Base-by-base conservation (phyloP, 2,329 filamentous ascomycete species). In the Botryotinia globosa region DNA sequence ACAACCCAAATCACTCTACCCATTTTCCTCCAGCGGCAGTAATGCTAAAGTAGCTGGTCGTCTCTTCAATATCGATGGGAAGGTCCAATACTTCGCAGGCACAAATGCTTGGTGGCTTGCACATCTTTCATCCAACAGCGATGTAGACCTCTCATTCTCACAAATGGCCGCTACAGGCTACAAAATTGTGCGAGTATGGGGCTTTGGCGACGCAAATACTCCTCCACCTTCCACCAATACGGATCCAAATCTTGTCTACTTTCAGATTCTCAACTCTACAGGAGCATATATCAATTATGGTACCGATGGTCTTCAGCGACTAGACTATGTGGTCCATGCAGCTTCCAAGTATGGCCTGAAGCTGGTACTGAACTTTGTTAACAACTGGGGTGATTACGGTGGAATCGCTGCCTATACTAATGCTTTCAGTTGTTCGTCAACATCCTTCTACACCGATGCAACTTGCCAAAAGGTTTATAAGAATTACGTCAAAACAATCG, bases 321-420 rank as follows among this genome's bases (percentile, higher is more conserved):
- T 92, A 4, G 90, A 92, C 78, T 87, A 87, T 71, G 88, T 91
- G 3, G 88, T 92, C 69, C 80, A 84, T 39, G 82, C 86, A 0
- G 89, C 89, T 12, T 89, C 90, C 78, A 83, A 84, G 73, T 83
- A 86, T 73, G 86, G 86, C 4, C 83, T 91, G 75, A 90, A 90
- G 80, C 82, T 91, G 18, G 88, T 91, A 72, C 85, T 90, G 77
- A 85, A 87, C 75, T 88, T 91, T 64, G 87, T 91, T 73, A 92
- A 92, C 82, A 88, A 91, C 81, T 92, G 89, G 89, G 83, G 84
- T 70, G 90, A 92, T 76, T 91, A 90, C 67, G 89, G 89, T 62
- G 89, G 89, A 62, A 89, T 90, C 80, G 82, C 84, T 20, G 86
- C 87, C 2, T 91, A 90, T 77, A 85, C 85, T 54, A 82, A 79